Conservation (phyloP, 805 yeast genomes). For the Candida oleophila region DNA sequence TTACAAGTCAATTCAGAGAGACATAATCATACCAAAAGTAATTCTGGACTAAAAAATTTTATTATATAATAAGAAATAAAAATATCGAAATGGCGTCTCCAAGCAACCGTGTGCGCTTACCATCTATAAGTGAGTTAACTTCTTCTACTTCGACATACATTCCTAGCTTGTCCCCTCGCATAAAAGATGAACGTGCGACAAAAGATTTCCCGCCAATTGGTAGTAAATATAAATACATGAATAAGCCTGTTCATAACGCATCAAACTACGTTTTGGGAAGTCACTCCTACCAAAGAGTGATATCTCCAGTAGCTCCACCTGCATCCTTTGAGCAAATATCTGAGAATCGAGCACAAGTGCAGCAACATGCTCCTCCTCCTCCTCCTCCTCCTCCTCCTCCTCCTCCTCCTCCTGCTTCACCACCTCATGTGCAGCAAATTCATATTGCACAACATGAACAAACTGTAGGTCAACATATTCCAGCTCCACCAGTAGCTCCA, state of each 20-base stretch:
- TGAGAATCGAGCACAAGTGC: conserved; percentile 9
- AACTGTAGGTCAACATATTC: neutral
- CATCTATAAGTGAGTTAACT: conserved; percentile 27
- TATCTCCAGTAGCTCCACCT: conserved; percentile 1
- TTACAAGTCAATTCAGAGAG: too few species aligned
- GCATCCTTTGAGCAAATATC: conserved; percentile 1
- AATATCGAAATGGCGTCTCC: conserved; percentile 2
- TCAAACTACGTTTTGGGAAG: conserved; percentile 11
- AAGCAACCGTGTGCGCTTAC: conserved; percentile 19
- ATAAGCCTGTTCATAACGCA: neutral
- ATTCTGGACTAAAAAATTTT: neutral
- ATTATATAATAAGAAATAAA: too few species aligned
- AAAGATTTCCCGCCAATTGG: conserved; percentile 1
- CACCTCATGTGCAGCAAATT: neutral
- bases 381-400: conserved; percentile 1
- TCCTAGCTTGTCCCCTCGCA: conserved; percentile 2
- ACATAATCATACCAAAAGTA: neutral
- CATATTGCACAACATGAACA: conserved; percentile 5
- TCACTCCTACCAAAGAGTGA: neutral
- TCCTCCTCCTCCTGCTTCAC: neutral
- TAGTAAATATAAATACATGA: neutral
- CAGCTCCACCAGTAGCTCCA: neutral
- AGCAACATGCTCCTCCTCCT: conserved; percentile 4
- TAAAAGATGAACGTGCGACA: neutral
- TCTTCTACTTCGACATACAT: conserved; percentile 10